These are phyloP conservation scores for Ochromonas danica DNA, from an alignment of 108 stramenopile genomes.

Conservation along the genomic window DNA sequence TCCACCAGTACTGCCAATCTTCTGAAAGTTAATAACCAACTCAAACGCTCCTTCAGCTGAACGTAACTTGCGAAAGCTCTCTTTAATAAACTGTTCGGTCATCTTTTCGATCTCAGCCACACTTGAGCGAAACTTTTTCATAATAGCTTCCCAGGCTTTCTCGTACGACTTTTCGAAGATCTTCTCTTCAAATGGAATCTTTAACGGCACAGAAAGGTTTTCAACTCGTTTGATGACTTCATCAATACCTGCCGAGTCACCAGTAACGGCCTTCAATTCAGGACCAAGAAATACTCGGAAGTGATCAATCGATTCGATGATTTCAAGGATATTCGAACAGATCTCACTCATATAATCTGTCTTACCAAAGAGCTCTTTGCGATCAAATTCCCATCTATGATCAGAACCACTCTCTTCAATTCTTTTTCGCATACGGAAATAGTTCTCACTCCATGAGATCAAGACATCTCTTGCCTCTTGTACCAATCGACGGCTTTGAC, in stretches of 20 bases:
- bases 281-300: slow-evolving; percentile 68
- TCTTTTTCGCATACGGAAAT: slow-evolving; percentile 55
- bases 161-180: slow-evolving; percentile 61
- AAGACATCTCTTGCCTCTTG: slow-evolving; percentile 58
- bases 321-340: slow-evolving; percentile 59
- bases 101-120: slow-evolving; percentile 65
- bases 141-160: slow-evolving; percentile 60
- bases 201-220: slow-evolving; percentile 38
- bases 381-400: slow-evolving; percentile 68
- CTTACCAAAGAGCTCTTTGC: slow-evolving; percentile 60
- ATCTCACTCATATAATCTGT: slow-evolving; percentile 67
- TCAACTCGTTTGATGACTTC: slow-evolving; percentile 59
- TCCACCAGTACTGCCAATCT: slow-evolving; percentile 53
- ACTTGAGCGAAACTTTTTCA: slow-evolving; percentile 56
- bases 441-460: slow-evolving; percentile 57
- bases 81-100: slow-evolving; percentile 63
- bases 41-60: slow-evolving; percentile 70
- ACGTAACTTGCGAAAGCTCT: slow-evolving; percentile 63
- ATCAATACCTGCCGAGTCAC: slow-evolving; percentile 60
- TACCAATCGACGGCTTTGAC: background rate
- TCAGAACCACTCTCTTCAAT: slow-evolving; percentile 65
- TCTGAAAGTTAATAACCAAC: slow-evolving; percentile 66
- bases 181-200: slow-evolving; percentile 39
- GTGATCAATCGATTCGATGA: slow-evolving; percentile 52
- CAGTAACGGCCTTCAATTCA: slow-evolving; percentile 64